Conservation (phyloP, 2,329 filamentous ascomycete species). For the Fusarium sp. region DNA sequence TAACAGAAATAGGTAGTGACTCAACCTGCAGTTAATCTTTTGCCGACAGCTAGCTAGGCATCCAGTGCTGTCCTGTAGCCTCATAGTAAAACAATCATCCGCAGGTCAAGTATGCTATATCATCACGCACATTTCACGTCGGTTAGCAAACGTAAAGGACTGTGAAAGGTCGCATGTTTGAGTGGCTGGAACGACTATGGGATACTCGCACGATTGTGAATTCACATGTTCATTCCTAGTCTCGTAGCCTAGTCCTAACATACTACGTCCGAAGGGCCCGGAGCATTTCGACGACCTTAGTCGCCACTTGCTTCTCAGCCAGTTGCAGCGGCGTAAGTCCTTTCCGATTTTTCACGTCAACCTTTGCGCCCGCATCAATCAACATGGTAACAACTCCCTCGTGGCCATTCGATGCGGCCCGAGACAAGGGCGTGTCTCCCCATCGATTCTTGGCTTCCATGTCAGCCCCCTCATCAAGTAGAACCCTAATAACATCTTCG, state of each 20-base stretch:
- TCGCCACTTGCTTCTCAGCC: background rate
- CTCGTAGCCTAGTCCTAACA: too few species aligned
- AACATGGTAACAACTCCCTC: background rate
- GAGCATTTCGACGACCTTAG: background rate
- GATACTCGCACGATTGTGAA: too few species aligned
- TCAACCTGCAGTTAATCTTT: background rate
- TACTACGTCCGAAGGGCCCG: too few species aligned
- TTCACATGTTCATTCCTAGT: too few species aligned
- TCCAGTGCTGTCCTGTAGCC: too few species aligned
- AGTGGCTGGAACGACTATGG: too few species aligned
- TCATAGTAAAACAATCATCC: too few species aligned
- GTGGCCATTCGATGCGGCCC: background rate
- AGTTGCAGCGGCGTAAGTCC: background rate
- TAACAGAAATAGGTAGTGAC: too few species aligned
- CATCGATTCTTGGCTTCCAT: background rate
- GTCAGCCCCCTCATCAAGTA: background rate
- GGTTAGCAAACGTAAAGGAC: background rate
- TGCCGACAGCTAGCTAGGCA: background rate
- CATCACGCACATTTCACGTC: rapidly evolving
- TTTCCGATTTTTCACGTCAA: background rate
- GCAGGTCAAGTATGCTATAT: background rate
- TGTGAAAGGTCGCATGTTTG: too few species aligned
- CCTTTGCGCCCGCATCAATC: background rate
- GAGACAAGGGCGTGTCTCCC: background rate
- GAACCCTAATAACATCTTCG: background rate